These are phyloP conservation scores for Tolypocladium album DNA, from an alignment of 2,329 filamentous ascomycete species.

Conservation along the genomic window DNA sequence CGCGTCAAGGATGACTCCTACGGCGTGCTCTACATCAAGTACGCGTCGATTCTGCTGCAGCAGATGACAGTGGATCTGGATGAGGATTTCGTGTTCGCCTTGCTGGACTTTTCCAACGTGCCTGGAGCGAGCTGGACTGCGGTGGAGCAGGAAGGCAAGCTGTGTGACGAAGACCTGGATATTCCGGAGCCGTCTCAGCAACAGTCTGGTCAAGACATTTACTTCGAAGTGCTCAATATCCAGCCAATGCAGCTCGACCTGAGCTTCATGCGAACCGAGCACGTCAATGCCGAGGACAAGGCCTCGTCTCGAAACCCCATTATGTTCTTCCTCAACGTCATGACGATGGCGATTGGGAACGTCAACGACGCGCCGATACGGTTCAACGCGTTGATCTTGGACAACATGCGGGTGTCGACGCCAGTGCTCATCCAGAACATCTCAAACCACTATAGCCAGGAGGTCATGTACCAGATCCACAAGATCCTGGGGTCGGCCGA, in stretches of 20 bases:
- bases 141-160: constrained; percentile 63
- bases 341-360: constrained; percentile 99
- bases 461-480: constrained; percentile 91
- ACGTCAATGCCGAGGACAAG: constrained; percentile 92
- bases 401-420: constrained; percentile 88
- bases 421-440: constrained; percentile 76
- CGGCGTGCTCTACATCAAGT: constrained; percentile 96
- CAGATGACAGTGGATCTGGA: constrained; percentile 98
- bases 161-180: constrained; percentile 83
- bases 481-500: constrained; percentile 95
- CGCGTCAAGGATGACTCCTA: constrained; percentile 97
- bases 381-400: constrained; percentile 85
- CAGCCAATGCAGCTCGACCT: constrained; percentile 97
- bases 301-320: constrained; percentile 83
- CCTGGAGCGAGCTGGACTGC: constrained; percentile 71
- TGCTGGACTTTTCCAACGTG: constrained; percentile 89
- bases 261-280: constrained; percentile 92
- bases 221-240: constrained; percentile 93
- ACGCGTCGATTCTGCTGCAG: constrained; percentile 84
- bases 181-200: constrained; percentile 85
- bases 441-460: constrained; percentile 91
- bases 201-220: constrained; percentile 83
- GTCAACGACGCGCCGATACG: constrained; percentile 95
- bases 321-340: constrained; percentile 97
- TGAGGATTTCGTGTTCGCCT: constrained; percentile 94